Base-by-base conservation (phyloP, 441 rosid genomes). In the Lepidium campestre region DNA sequence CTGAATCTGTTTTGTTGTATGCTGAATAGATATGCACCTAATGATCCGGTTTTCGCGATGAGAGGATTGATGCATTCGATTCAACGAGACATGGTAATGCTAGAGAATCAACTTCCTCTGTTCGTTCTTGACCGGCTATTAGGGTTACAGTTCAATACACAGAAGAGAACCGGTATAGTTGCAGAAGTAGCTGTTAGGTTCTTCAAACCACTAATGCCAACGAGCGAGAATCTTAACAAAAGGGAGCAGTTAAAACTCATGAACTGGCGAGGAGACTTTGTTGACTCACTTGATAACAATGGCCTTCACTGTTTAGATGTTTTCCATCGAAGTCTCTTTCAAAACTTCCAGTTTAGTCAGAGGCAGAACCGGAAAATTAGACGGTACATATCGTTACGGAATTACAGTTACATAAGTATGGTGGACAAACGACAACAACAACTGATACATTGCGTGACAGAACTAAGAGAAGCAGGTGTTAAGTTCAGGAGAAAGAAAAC, bases 241-340 rank as follows among this genome's bases (percentile, higher is more conserved):
- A 75, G 6, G 31, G 6, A 27, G 6, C 31, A 27, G 31, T 27
- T 56, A 67, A 81, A 65, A 49, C 59, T 61, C 80, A 78, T n/a
- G 61, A 80, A 78, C 23, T 80, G 82, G 22, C 64, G 75, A 9
- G 23, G 37, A 18, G 44, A 65, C 3, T 25, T 25, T 1, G 87
- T 84, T 27, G 90, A 87, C 40, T 84, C 31, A 74, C 84, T 0
- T 29, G 9, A 27, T 53, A 81, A 85, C 48, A 78, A 70, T 22
- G 77, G 83, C 2, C 85, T n/a, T n/a, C 98, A 89, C 14, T 88
- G 96, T 74, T 84, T 92, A 4, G 91, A 92, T 37, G 88, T 89
- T 64, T 92, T 85, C 55, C 72, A 87, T 41, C 80, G 66, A 71
- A 83, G 93, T 74, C 81, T 92, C 20, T 65, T 86, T 40, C 17